phyloP scores from a whole-genome alignment of 495 filamentous ascomycete genomes.

The Podospora pseudoanserina region DNA sequence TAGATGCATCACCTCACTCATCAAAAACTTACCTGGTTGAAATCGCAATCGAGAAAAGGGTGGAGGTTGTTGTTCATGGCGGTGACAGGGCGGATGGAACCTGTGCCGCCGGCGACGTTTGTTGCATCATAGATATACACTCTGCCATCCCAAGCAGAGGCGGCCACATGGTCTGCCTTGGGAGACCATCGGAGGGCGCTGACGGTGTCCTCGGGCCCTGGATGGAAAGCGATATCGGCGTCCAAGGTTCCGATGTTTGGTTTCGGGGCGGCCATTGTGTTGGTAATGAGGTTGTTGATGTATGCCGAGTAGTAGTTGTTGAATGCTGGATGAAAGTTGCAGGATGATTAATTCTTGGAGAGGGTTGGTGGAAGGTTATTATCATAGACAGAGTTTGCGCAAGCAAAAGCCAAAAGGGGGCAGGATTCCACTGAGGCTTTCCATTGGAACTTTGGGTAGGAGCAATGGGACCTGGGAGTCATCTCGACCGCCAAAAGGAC shows the following conservation, averaged over 20 bases:
- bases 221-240: conserved; percentile 69
- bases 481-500: neutral
- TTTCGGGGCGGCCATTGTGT: conserved; percentile 13
- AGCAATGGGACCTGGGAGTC: neutral
- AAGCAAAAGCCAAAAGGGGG: neutral
- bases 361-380: neutral
- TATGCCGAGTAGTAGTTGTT: neutral
- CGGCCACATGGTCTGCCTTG: conserved; percentile 70
- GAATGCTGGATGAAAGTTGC: neutral
- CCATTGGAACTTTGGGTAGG: neutral
- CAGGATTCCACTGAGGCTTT: neutral
- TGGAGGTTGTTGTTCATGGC: conserved; percentile 66
- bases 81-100: conserved; percentile 66
- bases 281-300: neutral
- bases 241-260: conserved; percentile 55
- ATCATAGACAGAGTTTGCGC: neutral
- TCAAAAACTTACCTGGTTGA: conserved; percentile 66
- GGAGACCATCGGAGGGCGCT: conserved; percentile 83
- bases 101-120: conserved; percentile 48
- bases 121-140: conserved; percentile 90
- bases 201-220: conserved; percentile 78
- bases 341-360: neutral
- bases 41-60: conserved; percentile 74
- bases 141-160: conserved; percentile 90
- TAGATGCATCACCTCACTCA: conserved; percentile 9